Evolutionary conservation across 495 filamentous ascomycete species (phyloP).

Genomic region (Elaphomyces granulatus): DNA sequence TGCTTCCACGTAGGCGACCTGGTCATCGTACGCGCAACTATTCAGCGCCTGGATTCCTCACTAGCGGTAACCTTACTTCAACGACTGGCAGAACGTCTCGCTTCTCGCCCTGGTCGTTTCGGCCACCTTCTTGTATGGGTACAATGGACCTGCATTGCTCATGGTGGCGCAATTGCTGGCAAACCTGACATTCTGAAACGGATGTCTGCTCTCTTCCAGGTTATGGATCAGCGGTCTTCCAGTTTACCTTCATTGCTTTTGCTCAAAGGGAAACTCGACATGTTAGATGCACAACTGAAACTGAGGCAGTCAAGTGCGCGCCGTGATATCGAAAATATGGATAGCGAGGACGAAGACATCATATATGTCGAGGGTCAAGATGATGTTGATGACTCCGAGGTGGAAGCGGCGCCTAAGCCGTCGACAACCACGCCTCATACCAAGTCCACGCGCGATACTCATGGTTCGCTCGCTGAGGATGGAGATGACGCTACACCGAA

Average conservation of each 20-base stretch:
- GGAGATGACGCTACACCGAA: slow-evolving; percentile 36
- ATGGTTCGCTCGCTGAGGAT: slow-evolving; percentile 17
- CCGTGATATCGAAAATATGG: slow-evolving; percentile 32
- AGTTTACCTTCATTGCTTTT: slow-evolving; percentile 68
- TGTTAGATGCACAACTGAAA: slow-evolving; percentile 76
- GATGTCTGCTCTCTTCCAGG: slow-evolving; percentile 60
- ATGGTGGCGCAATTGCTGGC: slow-evolving; percentile 79
- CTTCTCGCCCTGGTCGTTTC: slow-evolving; percentile 74
- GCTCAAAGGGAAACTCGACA: slow-evolving; percentile 87
- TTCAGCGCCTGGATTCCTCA: slow-evolving; percentile 74
- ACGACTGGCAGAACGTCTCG: slow-evolving; percentile 74
- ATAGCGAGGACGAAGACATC: slow-evolving; percentile 60
- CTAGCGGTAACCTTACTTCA: slow-evolving; percentile 64
- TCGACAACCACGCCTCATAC: background rate
- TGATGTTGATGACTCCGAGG: slow-evolving; percentile 35
- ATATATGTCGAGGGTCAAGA: slow-evolving; percentile 78
- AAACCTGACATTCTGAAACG: slow-evolving; percentile 65
- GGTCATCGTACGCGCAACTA: slow-evolving; percentile 65
- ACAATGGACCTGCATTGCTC: slow-evolving; percentile 87
- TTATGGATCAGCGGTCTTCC: slow-evolving; percentile 71
- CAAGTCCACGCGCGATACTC: slow-evolving; percentile 24
- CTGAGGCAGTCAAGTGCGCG: slow-evolving; percentile 48
- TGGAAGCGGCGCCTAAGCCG: background rate
- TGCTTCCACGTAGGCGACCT: slow-evolving; percentile 70
- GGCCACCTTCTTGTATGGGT: slow-evolving; percentile 91